phyloP scores from a whole-genome alignment of 495 filamentous ascomycete species.

The Letharia columbiana region DNA sequence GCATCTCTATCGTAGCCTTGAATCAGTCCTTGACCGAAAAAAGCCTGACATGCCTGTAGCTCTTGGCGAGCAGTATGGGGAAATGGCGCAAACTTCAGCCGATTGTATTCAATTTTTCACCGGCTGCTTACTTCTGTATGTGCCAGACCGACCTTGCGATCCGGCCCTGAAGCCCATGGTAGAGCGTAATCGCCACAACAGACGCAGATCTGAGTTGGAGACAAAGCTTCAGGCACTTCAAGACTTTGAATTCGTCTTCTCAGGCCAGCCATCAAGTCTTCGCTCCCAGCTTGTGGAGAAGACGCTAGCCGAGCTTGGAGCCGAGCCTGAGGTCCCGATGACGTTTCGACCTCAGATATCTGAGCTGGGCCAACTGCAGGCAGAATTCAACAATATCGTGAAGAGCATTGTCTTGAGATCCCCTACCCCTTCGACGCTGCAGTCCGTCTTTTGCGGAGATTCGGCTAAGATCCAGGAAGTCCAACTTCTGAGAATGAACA shows the following conservation, averaged over 20 bases:
- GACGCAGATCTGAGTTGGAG: conserved; percentile 45
- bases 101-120: conserved; percentile 45
- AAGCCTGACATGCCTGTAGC: not conserved
- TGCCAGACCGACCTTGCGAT: conserved; percentile 79
- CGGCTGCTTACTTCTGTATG: conserved; percentile 64
- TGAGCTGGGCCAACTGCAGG: conserved; percentile 62
- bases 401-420: conserved; percentile 53
- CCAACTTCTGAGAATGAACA: conserved; percentile 58
- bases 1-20: not conserved
- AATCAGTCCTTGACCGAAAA: not conserved
- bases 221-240: conserved; percentile 52
- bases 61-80: not conserved
- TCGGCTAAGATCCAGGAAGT: conserved; percentile 37
- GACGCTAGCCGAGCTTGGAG: conserved; percentile 54
- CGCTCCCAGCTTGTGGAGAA: conserved; percentile 51
- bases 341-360: conserved; percentile 64
- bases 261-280: conserved; percentile 55
- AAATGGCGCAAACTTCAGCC: not conserved
- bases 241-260: conserved; percentile 56
- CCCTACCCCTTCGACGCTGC: conserved; percentile 26
- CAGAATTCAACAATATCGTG: conserved; percentile 70
- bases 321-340: conserved; percentile 49
- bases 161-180: conserved; percentile 71
- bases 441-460: conserved; percentile 11
- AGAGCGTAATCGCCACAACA: conserved; percentile 54